Conservation (phyloP, 2,329 filamentous ascomycete genomes). For the Neopestalotiopsis rosae region DNA sequence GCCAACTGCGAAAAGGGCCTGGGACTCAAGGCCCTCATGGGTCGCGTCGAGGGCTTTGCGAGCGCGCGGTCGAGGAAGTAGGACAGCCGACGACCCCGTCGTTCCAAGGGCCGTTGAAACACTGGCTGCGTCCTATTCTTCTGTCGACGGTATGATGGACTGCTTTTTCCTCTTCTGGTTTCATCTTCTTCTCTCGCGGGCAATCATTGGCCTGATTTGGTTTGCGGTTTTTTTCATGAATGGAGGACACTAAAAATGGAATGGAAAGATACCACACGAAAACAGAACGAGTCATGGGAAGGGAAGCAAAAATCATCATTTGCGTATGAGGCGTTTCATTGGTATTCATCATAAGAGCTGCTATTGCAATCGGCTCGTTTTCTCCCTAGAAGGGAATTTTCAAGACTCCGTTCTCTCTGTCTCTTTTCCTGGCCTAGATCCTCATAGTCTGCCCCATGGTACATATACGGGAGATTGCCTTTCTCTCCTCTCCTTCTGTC, state of each 20-base stretch:
- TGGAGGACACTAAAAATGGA: not conserved
- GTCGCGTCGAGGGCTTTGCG: conserved; percentile 61
- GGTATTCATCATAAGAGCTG: not conserved
- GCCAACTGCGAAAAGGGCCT: conserved; percentile 82
- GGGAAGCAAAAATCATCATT: not conserved
- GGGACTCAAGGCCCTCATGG: conserved; percentile 72
- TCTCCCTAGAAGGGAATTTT: not conserved
- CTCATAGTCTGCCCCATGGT: not conserved
- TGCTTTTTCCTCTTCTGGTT: not conserved
- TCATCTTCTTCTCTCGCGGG: not conserved
- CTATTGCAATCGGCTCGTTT: not conserved
- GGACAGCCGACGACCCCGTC: conserved; percentile 9
- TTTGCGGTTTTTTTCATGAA: not conserved
- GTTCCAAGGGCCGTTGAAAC: conserved; percentile 8
- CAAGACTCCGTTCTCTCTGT: not conserved
- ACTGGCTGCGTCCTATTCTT: not conserved
- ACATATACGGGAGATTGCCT: not conserved
- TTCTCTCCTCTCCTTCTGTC: not conserved
- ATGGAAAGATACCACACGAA: not conserved
- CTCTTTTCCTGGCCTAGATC: conserved; percentile 3
- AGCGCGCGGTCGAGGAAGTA: conserved; percentile 28
- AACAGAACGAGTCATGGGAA: not conserved
- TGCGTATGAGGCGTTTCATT: not conserved
- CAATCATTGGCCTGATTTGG: not conserved
- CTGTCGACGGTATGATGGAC: not conserved